Conservation (phyloP, 176 grass and related monocot species). For the Carex scoparia region DNA sequence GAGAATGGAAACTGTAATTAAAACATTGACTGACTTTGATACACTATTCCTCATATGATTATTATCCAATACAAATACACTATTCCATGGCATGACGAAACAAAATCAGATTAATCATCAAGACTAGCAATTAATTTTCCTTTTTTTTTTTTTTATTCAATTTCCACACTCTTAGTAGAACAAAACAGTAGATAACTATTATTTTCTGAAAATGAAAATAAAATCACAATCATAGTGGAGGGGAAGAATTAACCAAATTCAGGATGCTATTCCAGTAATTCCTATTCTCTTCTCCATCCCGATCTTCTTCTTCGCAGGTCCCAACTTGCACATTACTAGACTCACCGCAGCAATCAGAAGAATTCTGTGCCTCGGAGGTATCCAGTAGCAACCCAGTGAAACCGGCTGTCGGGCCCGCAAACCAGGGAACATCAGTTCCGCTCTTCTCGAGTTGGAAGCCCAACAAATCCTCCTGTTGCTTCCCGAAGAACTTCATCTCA, state of each 20-base stretch:
- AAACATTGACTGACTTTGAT: conserved; percentile 6
- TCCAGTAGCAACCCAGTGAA: conserved; percentile 62
- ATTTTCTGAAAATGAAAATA: conserved; percentile 7
- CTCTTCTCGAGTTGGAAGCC: conserved; percentile 32
- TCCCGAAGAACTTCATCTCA: conserved; percentile 49
- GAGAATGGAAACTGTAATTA: neutral
- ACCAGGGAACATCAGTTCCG: conserved; percentile 45
- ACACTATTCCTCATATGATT: conserved; percentile 27
- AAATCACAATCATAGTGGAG: conserved; percentile 35
- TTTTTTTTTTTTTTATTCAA: conserved; percentile 26
- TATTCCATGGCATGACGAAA: conserved; percentile 5
- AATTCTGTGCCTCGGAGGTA: conserved; percentile 39
- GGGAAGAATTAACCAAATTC: conserved; percentile 64
- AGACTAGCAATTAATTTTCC: conserved; percentile 19
- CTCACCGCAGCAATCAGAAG: conserved; percentile 59
- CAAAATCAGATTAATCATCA: conserved; percentile 17
- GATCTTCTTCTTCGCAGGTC: conserved; percentile 34
- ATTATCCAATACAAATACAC: conserved; percentile 31
- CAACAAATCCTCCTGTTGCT: conserved; percentile 35
- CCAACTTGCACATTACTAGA: conserved; percentile 46
- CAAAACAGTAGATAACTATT: conserved; percentile 20
- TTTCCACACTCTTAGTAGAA: conserved; percentile 17
- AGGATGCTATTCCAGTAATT: conserved; percentile 91
- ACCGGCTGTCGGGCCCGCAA: conserved; percentile 30
- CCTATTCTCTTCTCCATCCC: conserved; percentile 56